Evolutionary conservation across 2,329 filamentous ascomycete genomes (phyloP).

Genomic region (Hymenoscyphus linearis): DNA sequence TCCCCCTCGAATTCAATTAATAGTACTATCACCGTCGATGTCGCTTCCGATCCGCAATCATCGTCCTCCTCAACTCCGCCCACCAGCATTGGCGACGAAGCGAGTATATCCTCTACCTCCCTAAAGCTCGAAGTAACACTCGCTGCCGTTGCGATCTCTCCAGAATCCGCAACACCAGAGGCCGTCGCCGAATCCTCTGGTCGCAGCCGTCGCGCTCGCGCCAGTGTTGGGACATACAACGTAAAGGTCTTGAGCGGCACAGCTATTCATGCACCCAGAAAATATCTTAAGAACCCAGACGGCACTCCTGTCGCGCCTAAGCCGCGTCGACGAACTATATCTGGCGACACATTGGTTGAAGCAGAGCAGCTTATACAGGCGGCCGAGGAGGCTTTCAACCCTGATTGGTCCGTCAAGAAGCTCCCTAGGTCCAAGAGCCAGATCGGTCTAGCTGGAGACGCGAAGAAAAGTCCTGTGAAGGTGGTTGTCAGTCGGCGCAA

Average conservation of each 20-base stretch:
- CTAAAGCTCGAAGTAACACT: slow-evolving; percentile 23
- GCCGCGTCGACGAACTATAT: slow-evolving; percentile 41
- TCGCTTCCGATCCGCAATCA: slow-evolving; percentile 18
- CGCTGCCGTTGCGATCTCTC: slow-evolving; percentile 1
- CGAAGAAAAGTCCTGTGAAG: slow-evolving; percentile 25
- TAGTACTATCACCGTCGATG: slow-evolving; percentile 28
- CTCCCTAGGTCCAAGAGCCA: slow-evolving; percentile 33
- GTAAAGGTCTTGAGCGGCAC: slow-evolving; percentile 58
- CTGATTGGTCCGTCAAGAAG: slow-evolving; percentile 39
- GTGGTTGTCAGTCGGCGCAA: slow-evolving; percentile 29
- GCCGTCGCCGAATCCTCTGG: slow-evolving; percentile 19
- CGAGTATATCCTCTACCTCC: slow-evolving; percentile 49
- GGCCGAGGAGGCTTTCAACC: slow-evolving; percentile 43
- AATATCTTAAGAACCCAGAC: slow-evolving; percentile 41
- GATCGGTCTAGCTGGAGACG: slow-evolving; percentile 23
- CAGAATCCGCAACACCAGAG: not conserved
- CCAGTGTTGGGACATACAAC: slow-evolving; percentile 61
- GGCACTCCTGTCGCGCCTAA: slow-evolving; percentile 22
- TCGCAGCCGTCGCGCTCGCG: slow-evolving; percentile 50
- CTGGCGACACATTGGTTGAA: slow-evolving; percentile 34
- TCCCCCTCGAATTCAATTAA: slow-evolving; percentile 26
- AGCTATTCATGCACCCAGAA: slow-evolving; percentile 45
- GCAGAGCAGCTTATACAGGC: slow-evolving; percentile 31
- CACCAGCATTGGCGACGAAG: slow-evolving; percentile 59
- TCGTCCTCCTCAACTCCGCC: slow-evolving; percentile 49